phyloP scores from a whole-genome alignment of 805 yeast species.

The Pichia eremophila region DNA sequence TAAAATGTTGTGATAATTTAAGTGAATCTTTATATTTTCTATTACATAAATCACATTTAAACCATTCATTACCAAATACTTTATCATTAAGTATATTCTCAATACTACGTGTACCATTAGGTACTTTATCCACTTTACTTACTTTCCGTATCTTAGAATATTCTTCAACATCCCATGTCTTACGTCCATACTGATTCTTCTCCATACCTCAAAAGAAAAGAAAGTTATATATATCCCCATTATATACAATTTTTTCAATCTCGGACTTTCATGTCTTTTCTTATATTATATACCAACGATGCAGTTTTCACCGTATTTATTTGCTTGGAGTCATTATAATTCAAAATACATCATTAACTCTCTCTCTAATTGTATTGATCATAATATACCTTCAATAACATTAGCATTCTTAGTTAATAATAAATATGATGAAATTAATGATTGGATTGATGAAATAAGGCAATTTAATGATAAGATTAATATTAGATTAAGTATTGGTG shows the following conservation, averaged over 20 bases:
- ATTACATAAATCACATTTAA: conserved; percentile 73
- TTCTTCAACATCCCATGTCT: conserved; percentile 65
- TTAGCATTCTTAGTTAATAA: conserved; percentile 21
- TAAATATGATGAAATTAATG: conserved; percentile 17
- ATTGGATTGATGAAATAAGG: conserved; percentile 19
- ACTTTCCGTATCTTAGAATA: conserved; percentile 31
- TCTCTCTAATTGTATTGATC: too few species aligned
- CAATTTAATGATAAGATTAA: conserved; percentile 10
- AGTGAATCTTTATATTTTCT: conserved; percentile 75
- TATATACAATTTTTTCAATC: too few species aligned
- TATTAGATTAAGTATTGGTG: conserved; percentile 25
- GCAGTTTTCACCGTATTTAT: conserved; percentile 21
- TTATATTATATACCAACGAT: not conserved
- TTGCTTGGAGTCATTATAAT: conserved; percentile 20
- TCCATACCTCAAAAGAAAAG: not conserved
- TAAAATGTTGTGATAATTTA: conserved; percentile 75
- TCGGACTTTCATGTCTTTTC: too few species aligned
- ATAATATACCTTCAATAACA: conserved; percentile 3
- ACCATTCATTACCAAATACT: conserved; percentile 38
- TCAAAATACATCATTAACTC: too few species aligned
- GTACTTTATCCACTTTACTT: conserved; percentile 1
- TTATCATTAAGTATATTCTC: conserved; percentile 5
- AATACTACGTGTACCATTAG: too few species aligned
- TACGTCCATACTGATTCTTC: conserved; percentile 39
- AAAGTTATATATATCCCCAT: too few species aligned